Evolutionary conservation across 163 green algal genomes (phyloP).

Genomic region (Volvox carteri): DNA sequence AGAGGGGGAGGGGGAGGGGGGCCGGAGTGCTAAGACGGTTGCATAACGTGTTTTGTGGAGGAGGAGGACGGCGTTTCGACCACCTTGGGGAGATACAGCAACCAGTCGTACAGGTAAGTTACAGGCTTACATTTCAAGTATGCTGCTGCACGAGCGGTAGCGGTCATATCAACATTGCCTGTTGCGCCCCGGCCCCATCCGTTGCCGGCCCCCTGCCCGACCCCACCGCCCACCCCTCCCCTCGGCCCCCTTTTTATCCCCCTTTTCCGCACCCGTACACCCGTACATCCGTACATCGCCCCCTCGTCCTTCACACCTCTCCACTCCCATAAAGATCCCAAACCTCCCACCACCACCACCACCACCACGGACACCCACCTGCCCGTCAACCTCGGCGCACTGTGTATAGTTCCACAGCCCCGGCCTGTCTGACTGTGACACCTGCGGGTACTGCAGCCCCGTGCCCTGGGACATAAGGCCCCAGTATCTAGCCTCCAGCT

Average conservation of each 20-base stretch:
- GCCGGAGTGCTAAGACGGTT: not conserved
- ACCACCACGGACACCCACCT: too few species aligned
- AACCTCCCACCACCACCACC: too few species aligned
- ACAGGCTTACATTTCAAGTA: too few species aligned
- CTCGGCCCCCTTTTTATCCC: not conserved
- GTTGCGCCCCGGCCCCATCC: not conserved
- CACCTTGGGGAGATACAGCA: too few species aligned
- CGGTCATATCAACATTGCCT: not conserved
- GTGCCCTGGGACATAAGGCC: slow-evolving; percentile 51
- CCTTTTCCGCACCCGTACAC: too few species aligned
- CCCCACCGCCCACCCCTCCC: not conserved
- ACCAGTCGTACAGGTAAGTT: too few species aligned
- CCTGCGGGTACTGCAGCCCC: slow-evolving; percentile 5
- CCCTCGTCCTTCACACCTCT: too few species aligned
- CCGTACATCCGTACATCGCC: too few species aligned
- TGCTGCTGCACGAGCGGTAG: not conserved
- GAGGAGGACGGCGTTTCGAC: not conserved
- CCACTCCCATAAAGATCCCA: too few species aligned
- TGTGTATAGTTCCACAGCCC: slow-evolving; percentile 63
- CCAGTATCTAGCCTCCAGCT: slow-evolving; percentile 57
- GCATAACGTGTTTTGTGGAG: too few species aligned
- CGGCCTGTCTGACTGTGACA: slow-evolving; percentile 5
- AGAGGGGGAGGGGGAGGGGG: not conserved
- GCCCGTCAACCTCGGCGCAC: slow-evolving; percentile 69
- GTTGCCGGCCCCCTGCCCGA: not conserved